phyloP scores from a whole-genome alignment of 257 asterid species.

The Lycium ferocissimum region DNA sequence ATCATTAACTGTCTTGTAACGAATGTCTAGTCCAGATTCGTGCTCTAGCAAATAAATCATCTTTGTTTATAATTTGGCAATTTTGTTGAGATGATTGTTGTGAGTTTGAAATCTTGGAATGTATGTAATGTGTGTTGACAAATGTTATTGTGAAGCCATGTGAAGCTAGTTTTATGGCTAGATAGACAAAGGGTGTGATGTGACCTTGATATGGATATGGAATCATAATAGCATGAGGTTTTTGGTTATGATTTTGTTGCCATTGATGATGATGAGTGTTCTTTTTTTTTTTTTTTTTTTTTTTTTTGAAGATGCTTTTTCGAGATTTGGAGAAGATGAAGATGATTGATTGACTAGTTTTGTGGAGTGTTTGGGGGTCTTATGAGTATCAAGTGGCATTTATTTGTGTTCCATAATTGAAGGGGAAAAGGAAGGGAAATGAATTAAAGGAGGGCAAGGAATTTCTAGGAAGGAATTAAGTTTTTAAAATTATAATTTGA shows the following conservation, averaged over 20 bases:
- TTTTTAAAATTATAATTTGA: neutral
- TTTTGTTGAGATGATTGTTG: conserved; percentile 31
- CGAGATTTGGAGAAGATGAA: neutral
- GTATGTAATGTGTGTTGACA: conserved; percentile 73
- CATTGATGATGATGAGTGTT: conserved; percentile 36
- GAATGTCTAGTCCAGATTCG: conserved; percentile 71
- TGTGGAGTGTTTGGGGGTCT: neutral
- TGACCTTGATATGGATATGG: conserved; percentile 88
- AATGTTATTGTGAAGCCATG: conserved; percentile 76
- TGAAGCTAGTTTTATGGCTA: conserved; percentile 76
- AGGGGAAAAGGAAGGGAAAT: conserved; percentile 34
- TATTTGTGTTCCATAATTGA: conserved; percentile 33
- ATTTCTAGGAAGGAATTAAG: neutral
- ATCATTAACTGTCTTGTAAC: conserved; percentile 68
- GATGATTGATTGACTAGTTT: neutral
- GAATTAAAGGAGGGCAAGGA: neutral
- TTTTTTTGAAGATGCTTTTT: neutral
- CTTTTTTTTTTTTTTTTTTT: neutral
- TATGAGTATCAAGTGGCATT: conserved; percentile 10
- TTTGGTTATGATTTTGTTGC: conserved; percentile 51
- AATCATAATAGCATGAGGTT: conserved; percentile 72
- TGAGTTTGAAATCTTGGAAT: conserved; percentile 66
- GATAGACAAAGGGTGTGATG: conserved; percentile 70
- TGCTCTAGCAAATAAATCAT: conserved; percentile 62
- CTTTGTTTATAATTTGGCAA: conserved; percentile 14